Evolutionary conservation across 2,329 filamentous ascomycete species (phyloP).

Genomic region (Botrytis byssoidea): DNA sequence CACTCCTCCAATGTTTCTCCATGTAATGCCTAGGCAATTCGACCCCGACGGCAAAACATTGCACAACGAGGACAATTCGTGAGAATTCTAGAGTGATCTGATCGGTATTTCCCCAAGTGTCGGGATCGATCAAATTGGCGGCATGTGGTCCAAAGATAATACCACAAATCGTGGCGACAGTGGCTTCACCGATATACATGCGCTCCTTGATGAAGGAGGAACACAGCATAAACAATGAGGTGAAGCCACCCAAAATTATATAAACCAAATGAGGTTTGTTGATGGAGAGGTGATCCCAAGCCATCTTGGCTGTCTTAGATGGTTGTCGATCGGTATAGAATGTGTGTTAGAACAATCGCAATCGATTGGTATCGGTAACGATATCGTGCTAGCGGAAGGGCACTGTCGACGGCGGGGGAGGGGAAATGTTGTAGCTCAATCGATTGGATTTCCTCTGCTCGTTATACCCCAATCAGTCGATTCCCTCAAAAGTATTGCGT

Average conservation of each 20-base stretch:
- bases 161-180: conserved; percentile 83
- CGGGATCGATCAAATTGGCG: conserved; percentile 74
- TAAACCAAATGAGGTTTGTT: conserved; percentile 97
- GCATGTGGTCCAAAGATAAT: conserved; percentile 87
- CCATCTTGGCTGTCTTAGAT: conserved; percentile 51
- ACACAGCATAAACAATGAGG: conserved; percentile 95
- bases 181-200: conserved; percentile 97
- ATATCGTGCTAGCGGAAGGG: conserved; percentile 1
- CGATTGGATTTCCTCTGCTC: conserved; percentile 23
- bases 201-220: conserved; percentile 98
- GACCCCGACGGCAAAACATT: conserved; percentile 89
- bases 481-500: conserved; percentile 36
- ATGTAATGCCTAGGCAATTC: conserved; percentile 93
- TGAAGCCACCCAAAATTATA: conserved; percentile 97
- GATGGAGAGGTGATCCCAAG: conserved; percentile 78
- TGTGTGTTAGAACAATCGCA: conserved; percentile 4
- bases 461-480: conserved; percentile 39
- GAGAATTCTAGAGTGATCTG: conserved; percentile 88
- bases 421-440: conserved; percentile 20
- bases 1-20: conserved; percentile 96
- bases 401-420: not conserved
- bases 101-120: conserved; percentile 77
- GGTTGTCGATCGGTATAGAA: not conserved
- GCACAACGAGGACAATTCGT: conserved; percentile 83
- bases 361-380: conserved; percentile 13